Base-by-base conservation (phyloP, 306 rosid species). In the Biancaea sappan region DNA sequence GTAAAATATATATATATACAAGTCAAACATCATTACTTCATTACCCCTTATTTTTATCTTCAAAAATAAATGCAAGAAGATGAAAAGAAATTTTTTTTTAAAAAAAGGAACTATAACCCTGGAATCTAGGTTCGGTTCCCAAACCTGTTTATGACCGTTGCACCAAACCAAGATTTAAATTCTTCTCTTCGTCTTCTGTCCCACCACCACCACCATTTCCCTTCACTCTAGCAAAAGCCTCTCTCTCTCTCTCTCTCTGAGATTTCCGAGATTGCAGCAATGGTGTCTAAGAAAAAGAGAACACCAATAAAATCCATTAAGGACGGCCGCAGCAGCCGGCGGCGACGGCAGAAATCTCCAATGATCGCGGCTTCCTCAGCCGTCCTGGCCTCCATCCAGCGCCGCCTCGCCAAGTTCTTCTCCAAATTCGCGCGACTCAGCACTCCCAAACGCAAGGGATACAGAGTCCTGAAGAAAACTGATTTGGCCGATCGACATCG, bases 231-330 rank as follows among this genome's bases (percentile, higher is more conserved):
- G 24, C 31, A 24, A 60, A 32, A 66, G 15, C 66, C 25, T 29
- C 9, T 15, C 13, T 66, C 40, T 25, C 31, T 52, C 9, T 25
- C 68, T 26, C 28, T 67, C 11, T 34, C 9, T 53, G 15, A 15
- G 2, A 19, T 32, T 16, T 14, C 74, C 67, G 19, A 62, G 75
- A 66, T 53, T 35, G 44, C 19, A 41, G 67, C 71, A 74, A 92
- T 94, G 99, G 97, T 90, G 48, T 90, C 95, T 18, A 94, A 82
- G 85, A 74, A 72, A 51, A 94, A 84, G 85, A 86, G 72, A 83
- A 80, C 75, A 3, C 89, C 90, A 41, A 58, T 77, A 38, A 89
- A 80, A 52, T 81, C 88, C 47, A 61, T 86, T 32, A 86, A 83
- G 61, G 88, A 84, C 63, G n/a, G 73, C 64, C 90, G 88, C 12